A percentile compares a stretch with the other conserved stretches of the same genome.
phyloP scores from a whole-genome alignment of 495 filamentous ascomycete genomes.

The Neurospora cerealis region DNA sequence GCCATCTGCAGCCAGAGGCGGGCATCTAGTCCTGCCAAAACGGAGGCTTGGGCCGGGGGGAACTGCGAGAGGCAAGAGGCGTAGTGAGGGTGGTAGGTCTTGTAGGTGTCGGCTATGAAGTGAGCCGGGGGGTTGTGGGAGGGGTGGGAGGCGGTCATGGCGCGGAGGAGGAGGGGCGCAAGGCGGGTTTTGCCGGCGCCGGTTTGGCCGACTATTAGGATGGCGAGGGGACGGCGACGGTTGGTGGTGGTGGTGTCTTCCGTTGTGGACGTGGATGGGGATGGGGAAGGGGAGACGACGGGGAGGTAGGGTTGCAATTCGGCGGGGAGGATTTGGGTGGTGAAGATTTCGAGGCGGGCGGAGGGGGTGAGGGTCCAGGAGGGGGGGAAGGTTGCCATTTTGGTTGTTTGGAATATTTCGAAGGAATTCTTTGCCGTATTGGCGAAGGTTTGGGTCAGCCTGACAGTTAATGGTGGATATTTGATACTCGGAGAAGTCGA shows the following conservation, averaged over 20 bases:
- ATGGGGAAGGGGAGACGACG: neutral
- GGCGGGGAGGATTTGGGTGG: slow-evolving; percentile 6
- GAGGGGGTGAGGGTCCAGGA: slow-evolving; percentile 13
- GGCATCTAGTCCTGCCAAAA: slow-evolving; percentile 18
- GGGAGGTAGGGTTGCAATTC: slow-evolving; percentile 10
- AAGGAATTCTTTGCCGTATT: no score
- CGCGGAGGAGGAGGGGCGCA: slow-evolving; percentile 16
- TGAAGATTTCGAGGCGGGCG: slow-evolving; percentile 8
- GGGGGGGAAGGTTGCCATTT: neutral
- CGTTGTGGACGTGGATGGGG: neutral
- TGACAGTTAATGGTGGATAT: no score
- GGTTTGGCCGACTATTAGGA: slow-evolving; percentile 32
- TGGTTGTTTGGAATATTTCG: neutral
- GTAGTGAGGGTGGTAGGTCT: slow-evolving; percentile 32
- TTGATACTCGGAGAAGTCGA: no score
- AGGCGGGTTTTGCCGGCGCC: slow-evolving; percentile 33
- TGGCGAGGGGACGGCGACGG: slow-evolving; percentile 14
- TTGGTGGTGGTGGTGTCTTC: neutral
- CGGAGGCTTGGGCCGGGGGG: slow-evolving; percentile 17
- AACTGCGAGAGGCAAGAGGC: slow-evolving; percentile 1
- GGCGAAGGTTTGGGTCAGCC: no score
- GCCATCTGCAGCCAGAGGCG: slow-evolving; percentile 26
- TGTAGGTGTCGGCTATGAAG: slow-evolving; percentile 36
- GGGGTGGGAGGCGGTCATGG: slow-evolving; percentile 6
- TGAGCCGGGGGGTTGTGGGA: slow-evolving; percentile 11